Evolutionary conservation across 805 yeast species (phyloP).

Genomic region (Ogataea nitratoaversa): DNA sequence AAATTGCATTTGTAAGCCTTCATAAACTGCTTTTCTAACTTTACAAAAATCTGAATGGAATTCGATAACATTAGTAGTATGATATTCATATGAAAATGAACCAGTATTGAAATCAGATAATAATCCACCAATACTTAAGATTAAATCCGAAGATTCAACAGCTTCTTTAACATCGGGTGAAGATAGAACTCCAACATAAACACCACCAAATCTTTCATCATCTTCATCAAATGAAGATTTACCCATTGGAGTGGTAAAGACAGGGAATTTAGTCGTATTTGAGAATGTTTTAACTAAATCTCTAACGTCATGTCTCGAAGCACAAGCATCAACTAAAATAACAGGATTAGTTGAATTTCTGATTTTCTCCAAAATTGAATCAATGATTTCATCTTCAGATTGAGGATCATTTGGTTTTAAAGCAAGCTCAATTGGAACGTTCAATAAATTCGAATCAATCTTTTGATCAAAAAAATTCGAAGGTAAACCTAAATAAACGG

Average conservation of each 20-base stretch:
- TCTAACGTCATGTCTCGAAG: constrained; percentile 68
- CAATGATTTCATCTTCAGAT: constrained; percentile 61
- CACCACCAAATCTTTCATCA: constrained; percentile 75
- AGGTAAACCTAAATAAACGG: constrained; percentile 79
- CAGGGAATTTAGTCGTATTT: constrained; percentile 69
- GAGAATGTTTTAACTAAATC: constrained; percentile 61
- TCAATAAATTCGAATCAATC: constrained; percentile 54
- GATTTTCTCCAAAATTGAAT: constrained; percentile 48
- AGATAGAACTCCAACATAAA: constrained; percentile 79
- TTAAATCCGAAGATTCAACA: constrained; percentile 71
- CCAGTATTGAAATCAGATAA: constrained; percentile 90
- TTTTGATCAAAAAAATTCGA: constrained; percentile 69
- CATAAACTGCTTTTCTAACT: constrained; percentile 65
- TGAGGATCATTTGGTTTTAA: constrained; percentile 55
- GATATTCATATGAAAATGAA: constrained; percentile 72
- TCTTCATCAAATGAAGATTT: constrained; percentile 74
- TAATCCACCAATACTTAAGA: constrained; percentile 76
- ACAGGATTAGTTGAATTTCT: constrained; percentile 61
- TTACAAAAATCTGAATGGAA: constrained; percentile 75
- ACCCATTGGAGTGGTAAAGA: constrained; percentile 88
- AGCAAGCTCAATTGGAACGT: constrained; percentile 60
- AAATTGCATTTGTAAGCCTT: constrained; percentile 67
- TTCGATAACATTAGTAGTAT: constrained; percentile 71
- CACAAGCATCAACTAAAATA: constrained; percentile 84
- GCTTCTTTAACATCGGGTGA: constrained; percentile 65